Base-by-base conservation (phyloP, 2,329 filamentous ascomycete species). In the Aurifilum marmelostoma region DNA sequence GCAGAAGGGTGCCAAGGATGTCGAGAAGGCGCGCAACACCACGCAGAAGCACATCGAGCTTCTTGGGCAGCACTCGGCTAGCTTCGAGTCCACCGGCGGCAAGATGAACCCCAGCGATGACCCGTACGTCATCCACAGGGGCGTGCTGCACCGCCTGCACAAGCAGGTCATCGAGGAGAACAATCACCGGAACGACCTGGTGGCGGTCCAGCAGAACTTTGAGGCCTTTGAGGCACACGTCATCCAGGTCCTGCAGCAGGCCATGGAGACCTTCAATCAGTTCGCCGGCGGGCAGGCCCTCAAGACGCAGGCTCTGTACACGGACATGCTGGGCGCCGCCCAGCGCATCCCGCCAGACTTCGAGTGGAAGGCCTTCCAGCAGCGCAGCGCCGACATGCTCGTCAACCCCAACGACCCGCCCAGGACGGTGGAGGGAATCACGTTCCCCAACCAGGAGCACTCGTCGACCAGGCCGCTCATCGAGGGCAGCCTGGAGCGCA, bases 31-130 rank as follows among this genome's bases (percentile, higher is more conserved):
- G 11, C 92, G 95, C 71, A 89, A 89, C 74, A 83, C 82, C 8
- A 97, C 95, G 0, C 95, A 99, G 83, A 97, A 97, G 83, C 93
- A 97, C 74, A 97, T 99, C 72, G 95, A 99, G 82, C 87, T 97
- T 32, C 89, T 99, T 1, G 94, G 93, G 52, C 92, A 96, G 81
- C 89, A 97, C 75, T 89, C 93, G 0, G 93, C 94, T 12, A 82
- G 88, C 2, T 97, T 90, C 75, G 93, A 97, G 74, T 91, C 93
- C 1, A 85, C 87, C 3, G 90, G 91, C 52, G 92, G 89, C 70
- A 91, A 88, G 76, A 82, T 95, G 74, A 87, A 88, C 58, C 87
- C 92, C 1, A 77, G 82, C 16, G 89, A 97, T 43, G 96, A 99
- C 78, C 96, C 96, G 5, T 99, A 98, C 77, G 86, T 98, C 68